These are phyloP conservation scores for Aspergillus ruber DNA, from an alignment of 2,329 filamentous ascomycete genomes.

Conservation along the genomic window DNA sequence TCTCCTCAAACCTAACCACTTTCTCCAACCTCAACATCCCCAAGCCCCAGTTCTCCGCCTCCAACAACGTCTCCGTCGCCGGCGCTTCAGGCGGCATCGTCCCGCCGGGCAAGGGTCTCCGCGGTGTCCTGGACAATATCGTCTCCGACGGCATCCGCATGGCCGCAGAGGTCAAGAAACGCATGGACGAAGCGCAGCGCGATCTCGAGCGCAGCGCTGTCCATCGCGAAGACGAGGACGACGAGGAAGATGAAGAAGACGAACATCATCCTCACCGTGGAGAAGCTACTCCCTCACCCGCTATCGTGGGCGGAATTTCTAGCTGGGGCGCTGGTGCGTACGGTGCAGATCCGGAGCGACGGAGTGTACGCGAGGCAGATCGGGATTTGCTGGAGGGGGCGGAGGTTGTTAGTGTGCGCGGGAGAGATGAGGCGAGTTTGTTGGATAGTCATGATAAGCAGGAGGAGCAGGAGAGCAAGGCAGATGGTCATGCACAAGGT, in stretches of 20 bases:
- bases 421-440: constrained; percentile 24
- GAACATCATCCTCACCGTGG: constrained; percentile 29
- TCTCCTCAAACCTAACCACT: constrained; percentile 70
- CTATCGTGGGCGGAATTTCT: constrained; percentile 29
- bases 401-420: constrained; percentile 54
- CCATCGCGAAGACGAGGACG: constrained; percentile 61
- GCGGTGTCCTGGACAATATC: constrained; percentile 93
- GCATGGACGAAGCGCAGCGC: constrained; percentile 92
- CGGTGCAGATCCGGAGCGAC: constrained; percentile 53
- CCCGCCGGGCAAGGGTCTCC: constrained; percentile 65
- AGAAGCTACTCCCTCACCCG: constrained; percentile 13
- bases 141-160: constrained; percentile 96
- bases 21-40: constrained; percentile 64
- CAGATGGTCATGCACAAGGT: background rate
- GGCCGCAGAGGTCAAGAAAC: constrained; percentile 79
- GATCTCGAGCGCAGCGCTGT: constrained; percentile 79
- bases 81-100: constrained; percentile 54
- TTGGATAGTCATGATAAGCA: constrained; percentile 18
- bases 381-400: constrained; percentile 66
- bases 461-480: background rate
- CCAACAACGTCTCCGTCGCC: constrained; percentile 36
- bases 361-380: constrained; percentile 61
- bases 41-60: constrained; percentile 34
- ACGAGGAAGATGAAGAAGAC: constrained; percentile 64
- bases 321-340: constrained; percentile 39